phyloP scores from a whole-genome alignment of 1,284 basidiomycete genomes.

The Fomitopsis betulina region DNA sequence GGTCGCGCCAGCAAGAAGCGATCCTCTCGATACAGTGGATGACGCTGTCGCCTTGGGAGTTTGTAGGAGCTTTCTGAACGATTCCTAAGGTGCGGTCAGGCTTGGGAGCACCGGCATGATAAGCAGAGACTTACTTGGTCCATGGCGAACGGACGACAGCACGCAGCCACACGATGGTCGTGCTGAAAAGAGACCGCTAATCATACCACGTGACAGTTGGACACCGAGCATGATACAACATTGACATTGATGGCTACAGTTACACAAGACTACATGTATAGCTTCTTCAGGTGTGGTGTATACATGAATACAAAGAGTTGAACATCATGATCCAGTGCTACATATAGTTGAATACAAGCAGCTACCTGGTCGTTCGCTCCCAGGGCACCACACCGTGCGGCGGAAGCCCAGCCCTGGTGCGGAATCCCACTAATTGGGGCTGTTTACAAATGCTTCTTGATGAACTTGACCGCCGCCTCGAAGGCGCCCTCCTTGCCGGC shows the following conservation, averaged over 20 bases:
- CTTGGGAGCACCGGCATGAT: neutral
- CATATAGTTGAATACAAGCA: too few species aligned
- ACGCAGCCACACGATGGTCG: neutral
- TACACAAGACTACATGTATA: too few species aligned
- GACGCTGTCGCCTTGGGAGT: neutral
- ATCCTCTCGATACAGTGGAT: neutral
- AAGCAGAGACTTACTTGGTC: constrained; percentile 12
- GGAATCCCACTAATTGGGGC: neutral
- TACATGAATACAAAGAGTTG: too few species aligned
- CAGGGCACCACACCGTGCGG: neutral
- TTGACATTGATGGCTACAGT: too few species aligned
- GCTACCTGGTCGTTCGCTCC: too few species aligned
- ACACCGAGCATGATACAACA: neutral
- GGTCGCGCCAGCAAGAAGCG: neutral
- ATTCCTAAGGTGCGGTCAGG: neutral
- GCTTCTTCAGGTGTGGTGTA: too few species aligned
- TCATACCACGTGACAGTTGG: neutral
- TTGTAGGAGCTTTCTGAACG: neutral
- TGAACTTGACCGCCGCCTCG: constrained; percentile 25
- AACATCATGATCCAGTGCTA: too few species aligned
- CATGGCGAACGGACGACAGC: constrained; percentile 5
- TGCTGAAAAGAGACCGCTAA: neutral
- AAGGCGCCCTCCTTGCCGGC: constrained; percentile 30
- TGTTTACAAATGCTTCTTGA: constrained; percentile 20
- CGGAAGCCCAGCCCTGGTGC: neutral